Conservation (phyloP, 495 filamentous ascomycete genomes). For the Neurospora sp. region DNA sequence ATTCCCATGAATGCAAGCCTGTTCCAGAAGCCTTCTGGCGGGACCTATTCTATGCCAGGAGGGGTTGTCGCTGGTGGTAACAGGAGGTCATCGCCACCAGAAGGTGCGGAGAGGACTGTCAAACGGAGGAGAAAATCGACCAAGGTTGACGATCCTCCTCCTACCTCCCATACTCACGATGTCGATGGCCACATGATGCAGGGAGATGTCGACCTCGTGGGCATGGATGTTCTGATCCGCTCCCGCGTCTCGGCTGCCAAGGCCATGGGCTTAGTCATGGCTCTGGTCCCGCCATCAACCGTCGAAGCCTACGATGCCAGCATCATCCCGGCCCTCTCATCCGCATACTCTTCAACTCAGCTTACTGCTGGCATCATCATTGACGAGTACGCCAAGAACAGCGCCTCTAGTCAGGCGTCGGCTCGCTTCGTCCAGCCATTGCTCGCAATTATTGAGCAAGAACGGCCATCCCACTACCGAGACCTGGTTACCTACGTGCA, state of each 20-base stretch:
- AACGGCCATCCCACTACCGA: slow-evolving; percentile 70
- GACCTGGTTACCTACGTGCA: slow-evolving; percentile 83
- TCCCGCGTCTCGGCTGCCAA: slow-evolving; percentile 78
- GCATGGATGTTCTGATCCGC: slow-evolving; percentile 74
- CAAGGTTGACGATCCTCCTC: slow-evolving; percentile 61
- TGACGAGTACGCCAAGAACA: slow-evolving; percentile 73
- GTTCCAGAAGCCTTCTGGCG: slow-evolving; percentile 91
- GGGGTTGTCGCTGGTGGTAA: slow-evolving; percentile 34
- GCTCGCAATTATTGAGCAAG: slow-evolving; percentile 63
- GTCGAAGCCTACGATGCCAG: slow-evolving; percentile 42
- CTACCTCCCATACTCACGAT: slow-evolving; percentile 63
- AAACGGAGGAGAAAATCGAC: slow-evolving; percentile 77
- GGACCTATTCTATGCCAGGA: slow-evolving; percentile 52
- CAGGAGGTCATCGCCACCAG: slow-evolving; percentile 53
- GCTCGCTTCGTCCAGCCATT: slow-evolving; percentile 46
- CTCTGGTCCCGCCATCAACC: slow-evolving; percentile 41
- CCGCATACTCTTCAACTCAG: slow-evolving; percentile 72
- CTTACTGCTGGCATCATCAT: slow-evolving; percentile 73
- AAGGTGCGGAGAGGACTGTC: slow-evolving; percentile 32
- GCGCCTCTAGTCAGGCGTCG: slow-evolving; percentile 24
- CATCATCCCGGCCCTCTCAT: slow-evolving; percentile 55
- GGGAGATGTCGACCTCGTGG: slow-evolving; percentile 89
- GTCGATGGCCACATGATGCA: slow-evolving; percentile 97
- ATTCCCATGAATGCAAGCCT: slow-evolving; percentile 80
- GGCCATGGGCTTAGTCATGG: slow-evolving; percentile 71